Evolutionary conservation across 2,329 filamentous ascomycete genomes (phyloP).

Genomic region (Aspergillus ustus): DNA sequence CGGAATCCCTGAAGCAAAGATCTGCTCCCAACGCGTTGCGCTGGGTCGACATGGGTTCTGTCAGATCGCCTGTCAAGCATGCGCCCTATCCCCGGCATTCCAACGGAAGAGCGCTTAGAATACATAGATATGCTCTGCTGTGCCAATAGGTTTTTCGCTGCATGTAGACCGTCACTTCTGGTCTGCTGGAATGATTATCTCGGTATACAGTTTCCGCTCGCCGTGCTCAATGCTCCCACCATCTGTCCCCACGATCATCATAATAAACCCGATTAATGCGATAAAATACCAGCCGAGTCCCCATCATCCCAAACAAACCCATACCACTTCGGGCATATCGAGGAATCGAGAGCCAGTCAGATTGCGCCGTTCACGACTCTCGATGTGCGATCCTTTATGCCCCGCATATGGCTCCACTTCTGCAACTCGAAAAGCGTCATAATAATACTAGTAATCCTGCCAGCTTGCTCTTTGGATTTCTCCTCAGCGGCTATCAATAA

Average conservation of each 20-base stretch:
- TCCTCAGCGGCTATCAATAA: background rate
- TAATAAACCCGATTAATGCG: conserved; percentile 4
- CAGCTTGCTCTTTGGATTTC: background rate
- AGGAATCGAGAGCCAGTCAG: conserved; percentile 4
- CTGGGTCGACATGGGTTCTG: background rate
- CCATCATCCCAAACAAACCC: background rate
- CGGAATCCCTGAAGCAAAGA: conserved; percentile 1
- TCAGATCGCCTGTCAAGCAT: conserved; percentile 1
- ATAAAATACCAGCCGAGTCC: conserved; percentile 4
- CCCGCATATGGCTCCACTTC: conserved; percentile 16
- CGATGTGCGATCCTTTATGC: conserved; percentile 18
- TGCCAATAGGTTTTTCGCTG: background rate
- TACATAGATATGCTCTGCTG: background rate
- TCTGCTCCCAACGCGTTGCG: conserved; percentile 4
- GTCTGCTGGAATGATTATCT: background rate
- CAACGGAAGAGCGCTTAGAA: background rate
- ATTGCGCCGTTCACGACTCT: conserved; percentile 6
- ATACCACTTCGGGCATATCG: conserved; percentile 11
- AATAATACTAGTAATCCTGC: background rate
- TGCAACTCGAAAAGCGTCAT: conserved; percentile 3
- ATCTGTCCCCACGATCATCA: conserved; percentile 2
- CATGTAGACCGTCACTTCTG: background rate
- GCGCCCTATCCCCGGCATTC: background rate
- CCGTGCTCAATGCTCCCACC: background rate
- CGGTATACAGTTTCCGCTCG: background rate